A percentile compares a stretch with the other conserved stretches of the same genome.
These are phyloP conservation scores for Hamiltosporidium tvaerminnensis DNA, from an alignment of 371 early-diverging fungal genomes.

Conservation along the genomic window DNA sequence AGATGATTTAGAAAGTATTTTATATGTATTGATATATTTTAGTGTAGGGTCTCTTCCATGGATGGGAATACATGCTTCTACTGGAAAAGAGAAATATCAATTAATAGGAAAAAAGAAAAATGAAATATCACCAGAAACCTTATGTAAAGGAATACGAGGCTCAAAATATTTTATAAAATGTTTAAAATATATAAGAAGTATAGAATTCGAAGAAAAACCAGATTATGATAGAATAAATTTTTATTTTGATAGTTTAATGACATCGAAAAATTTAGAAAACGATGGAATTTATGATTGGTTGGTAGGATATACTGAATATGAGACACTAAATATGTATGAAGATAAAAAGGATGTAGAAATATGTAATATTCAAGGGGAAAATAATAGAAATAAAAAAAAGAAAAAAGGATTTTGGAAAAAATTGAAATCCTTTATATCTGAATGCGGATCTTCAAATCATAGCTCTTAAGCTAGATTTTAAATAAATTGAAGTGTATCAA, in stretches of 20 bases:
- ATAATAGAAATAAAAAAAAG: no score
- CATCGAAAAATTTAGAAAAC: not conserved
- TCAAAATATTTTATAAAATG: not conserved
- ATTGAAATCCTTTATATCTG: no score
- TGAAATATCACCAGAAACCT: conserved; percentile 75
- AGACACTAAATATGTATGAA: no score
- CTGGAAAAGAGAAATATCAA: conserved; percentile 94
- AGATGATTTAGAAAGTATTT: conserved; percentile 93
- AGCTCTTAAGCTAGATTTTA: no score
- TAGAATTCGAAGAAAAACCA: not conserved
- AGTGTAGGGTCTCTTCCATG: conserved; percentile 90
- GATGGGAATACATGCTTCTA: conserved; percentile 95
- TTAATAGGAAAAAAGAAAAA: conserved; percentile 96
- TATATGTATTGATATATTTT: conserved; percentile 96
- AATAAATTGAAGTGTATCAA: no score
- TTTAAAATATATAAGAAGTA: conserved; percentile 1
- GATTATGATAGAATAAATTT: not conserved
- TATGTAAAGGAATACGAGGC: conserved; percentile 56
- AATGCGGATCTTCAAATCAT: no score
- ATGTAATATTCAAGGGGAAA: no score
- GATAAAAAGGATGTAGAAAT: no score
- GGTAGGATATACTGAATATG: no score
- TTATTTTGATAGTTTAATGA: no score
- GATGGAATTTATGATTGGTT: not conserved
- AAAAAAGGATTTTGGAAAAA: no score